These are phyloP conservation scores for Penium margaritaceum DNA, from an alignment of 139 green algal genomes.

Conservation along the genomic window DNA sequence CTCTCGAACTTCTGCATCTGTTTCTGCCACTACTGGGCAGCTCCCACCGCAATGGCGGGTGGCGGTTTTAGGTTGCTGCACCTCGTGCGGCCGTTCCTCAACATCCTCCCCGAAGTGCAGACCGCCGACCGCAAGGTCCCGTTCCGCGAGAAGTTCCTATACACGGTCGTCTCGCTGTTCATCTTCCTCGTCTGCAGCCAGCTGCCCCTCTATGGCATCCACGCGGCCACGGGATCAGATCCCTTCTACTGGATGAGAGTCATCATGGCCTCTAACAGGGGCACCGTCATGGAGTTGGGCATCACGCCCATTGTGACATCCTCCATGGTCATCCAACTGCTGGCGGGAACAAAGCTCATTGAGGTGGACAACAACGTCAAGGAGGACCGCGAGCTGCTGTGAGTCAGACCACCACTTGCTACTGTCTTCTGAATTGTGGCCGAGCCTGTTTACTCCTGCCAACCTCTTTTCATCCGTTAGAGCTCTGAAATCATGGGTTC, in stretches of 20 bases:
- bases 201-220: conserved; percentile 94
- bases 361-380: conserved; percentile 96
- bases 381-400: conserved; percentile 86
- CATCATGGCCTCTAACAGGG: conserved; percentile 93
- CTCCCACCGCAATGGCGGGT: no score
- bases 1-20: no score
- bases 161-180: conserved; percentile 87
- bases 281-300: conserved; percentile 95
- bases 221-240: conserved; percentile 75
- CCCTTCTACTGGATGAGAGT: conserved; percentile 96
- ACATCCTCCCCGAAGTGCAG: conserved; percentile 77
- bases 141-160: conserved; percentile 81
- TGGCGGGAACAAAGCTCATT: conserved; percentile 93
- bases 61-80: conserved; percentile 64
- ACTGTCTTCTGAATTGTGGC: no score
- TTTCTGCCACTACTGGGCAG: no score
- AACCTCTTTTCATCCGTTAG: no score
- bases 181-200: conserved; percentile 97
- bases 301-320: conserved; percentile 95
- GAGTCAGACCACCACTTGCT: no score
- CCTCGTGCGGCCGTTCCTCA: conserved; percentile 78
- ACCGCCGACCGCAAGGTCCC: conserved; percentile 57
- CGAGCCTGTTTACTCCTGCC: no score
- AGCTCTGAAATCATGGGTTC: no score
- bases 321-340: conserved; percentile 92